A percentile compares a stretch with the other conserved stretches of the same genome.
These are phyloP conservation scores for Fusarium xylarioides DNA, from an alignment of 2,329 filamentous ascomycete species.

Conservation along the genomic window DNA sequence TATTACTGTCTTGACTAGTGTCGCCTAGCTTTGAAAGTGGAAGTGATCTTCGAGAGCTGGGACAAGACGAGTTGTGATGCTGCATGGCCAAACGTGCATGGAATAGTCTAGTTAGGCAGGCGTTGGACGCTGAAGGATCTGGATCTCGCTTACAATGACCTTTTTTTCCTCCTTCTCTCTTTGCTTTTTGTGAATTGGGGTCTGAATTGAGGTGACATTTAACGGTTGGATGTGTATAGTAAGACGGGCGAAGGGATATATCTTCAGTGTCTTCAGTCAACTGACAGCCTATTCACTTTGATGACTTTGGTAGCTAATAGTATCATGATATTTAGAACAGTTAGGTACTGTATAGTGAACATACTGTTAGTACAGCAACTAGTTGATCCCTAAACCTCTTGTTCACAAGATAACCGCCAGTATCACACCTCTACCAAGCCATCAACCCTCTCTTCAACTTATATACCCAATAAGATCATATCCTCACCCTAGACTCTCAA, in stretches of 20 bases:
- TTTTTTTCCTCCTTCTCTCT: not conserved
- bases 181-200: constrained; percentile 16
- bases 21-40: constrained; percentile 4
- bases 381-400: not conserved
- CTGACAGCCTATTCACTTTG: not conserved
- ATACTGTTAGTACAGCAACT: not conserved
- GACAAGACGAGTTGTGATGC: not conserved
- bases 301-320: not conserved
- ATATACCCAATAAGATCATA: constrained; percentile 19
- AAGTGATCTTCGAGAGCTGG: constrained; percentile 25
- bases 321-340: not conserved
- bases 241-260: constrained; percentile 3
- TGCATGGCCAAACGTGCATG: constrained; percentile 7
- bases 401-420: constrained; percentile 10
- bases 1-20: not conserved
- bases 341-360: not conserved
- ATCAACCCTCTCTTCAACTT: constrained; percentile 11
- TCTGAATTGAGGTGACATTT: not conserved
- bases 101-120: constrained; percentile 3
- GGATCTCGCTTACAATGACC: not conserved
- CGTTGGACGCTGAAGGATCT: not conserved
- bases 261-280: not conserved
- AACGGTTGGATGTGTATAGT: not conserved
- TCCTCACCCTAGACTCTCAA: constrained; percentile 1
- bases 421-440: constrained; percentile 1